phyloP scores from a whole-genome alignment of 1,139 yeast genomes.

The Geotrichum macrosporum region DNA sequence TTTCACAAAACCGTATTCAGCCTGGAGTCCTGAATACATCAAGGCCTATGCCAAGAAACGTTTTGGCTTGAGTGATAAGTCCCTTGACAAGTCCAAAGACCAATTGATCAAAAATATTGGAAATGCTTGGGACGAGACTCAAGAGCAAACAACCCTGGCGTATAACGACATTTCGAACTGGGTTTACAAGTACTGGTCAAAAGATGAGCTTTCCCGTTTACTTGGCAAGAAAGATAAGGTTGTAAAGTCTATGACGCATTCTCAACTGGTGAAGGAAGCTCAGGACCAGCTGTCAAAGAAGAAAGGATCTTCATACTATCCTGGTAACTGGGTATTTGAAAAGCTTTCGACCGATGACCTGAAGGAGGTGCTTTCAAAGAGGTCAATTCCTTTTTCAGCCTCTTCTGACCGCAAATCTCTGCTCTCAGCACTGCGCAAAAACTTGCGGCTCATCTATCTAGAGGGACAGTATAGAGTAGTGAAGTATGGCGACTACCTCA shows the following conservation, averaged over 20 bases:
- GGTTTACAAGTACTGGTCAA: conserved; percentile 40
- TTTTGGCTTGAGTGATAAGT: background rate
- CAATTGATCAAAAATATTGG: conserved; percentile 48
- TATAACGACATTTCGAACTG: conserved; percentile 45
- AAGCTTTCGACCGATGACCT: conserved; percentile 9
- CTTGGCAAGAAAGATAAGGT: conserved; percentile 42
- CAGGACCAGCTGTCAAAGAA: conserved; percentile 33
- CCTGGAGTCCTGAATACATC: conserved; percentile 12
- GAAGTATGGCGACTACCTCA: background rate
- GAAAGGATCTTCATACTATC: conserved; percentile 28
- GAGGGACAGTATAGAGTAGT: conserved; percentile 10
- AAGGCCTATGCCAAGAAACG: conserved; percentile 10
- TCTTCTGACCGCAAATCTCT: conserved; percentile 8
- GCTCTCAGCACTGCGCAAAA: conserved; percentile 12
- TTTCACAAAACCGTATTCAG: conserved; percentile 17
- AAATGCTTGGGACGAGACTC: conserved; percentile 42
- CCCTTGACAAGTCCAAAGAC: conserved; percentile 32
- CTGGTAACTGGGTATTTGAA: conserved; percentile 9
- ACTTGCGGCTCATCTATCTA: conserved; percentile 14
- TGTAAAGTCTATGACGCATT: conserved; percentile 42
- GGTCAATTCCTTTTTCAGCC: conserved; percentile 4
- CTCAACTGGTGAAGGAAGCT: conserved; percentile 34
- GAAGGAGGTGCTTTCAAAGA: conserved; percentile 4
- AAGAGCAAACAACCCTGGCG: conserved; percentile 44
- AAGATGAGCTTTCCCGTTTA: conserved; percentile 38